These are phyloP conservation scores for Didymella arachidicola DNA, from an alignment of 2,329 filamentous ascomycete species.

Conservation along the genomic window DNA sequence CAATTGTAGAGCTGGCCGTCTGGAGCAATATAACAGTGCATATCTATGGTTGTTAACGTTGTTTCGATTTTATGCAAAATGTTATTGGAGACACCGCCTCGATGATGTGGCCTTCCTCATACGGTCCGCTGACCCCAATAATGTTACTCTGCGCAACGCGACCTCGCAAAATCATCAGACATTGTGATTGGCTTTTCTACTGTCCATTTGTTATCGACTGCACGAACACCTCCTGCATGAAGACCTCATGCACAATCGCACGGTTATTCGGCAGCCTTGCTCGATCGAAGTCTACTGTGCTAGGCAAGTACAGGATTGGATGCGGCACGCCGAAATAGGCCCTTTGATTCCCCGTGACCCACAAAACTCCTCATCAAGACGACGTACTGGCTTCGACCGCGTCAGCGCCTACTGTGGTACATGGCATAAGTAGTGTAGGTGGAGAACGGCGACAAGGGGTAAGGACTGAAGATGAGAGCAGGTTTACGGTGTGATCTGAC, in stretches of 20 bases:
- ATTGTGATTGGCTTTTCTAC: not conserved
- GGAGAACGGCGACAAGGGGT: no score
- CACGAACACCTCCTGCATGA: not conserved
- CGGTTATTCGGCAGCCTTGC: not conserved
- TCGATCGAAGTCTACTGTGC: not conserved
- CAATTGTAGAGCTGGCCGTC: not conserved
- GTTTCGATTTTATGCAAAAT: not conserved
- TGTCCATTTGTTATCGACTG: not conserved
- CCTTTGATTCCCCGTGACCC: conserved; percentile 5
- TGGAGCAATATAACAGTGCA: not conserved
- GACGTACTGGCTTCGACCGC: not conserved
- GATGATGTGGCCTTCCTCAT: not conserved
- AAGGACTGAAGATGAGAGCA: no score
- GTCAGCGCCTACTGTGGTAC: conserved; percentile 6
- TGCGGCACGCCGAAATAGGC: conserved; percentile 10
- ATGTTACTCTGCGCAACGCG: not conserved
- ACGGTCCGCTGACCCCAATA: not conserved
- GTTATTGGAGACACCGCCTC: not conserved
- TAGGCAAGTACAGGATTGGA: not conserved
- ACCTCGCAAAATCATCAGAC: not conserved
- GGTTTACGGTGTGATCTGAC: no score
- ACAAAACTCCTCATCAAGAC: conserved; percentile 6
- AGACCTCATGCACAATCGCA: not conserved
- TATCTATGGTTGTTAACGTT: not conserved
- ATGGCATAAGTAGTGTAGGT: no score